Evolutionary conservation across 495 filamentous ascomycete genomes (phyloP).

Genomic region (Neurospora terricola): DNA sequence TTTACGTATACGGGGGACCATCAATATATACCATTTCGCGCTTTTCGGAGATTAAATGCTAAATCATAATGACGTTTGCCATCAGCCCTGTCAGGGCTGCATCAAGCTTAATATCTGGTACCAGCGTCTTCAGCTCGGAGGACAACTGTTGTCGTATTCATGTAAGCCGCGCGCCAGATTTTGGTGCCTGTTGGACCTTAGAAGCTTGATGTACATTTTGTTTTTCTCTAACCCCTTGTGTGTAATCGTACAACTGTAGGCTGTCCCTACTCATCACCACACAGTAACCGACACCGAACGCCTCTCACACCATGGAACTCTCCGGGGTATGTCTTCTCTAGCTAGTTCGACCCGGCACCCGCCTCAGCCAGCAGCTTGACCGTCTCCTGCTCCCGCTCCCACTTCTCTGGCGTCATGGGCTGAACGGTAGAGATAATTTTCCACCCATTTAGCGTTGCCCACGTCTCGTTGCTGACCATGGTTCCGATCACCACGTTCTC

Average conservation of each 20-base stretch:
- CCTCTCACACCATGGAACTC: not conserved
- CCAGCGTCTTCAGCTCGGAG: not conserved
- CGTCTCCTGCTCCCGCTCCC: slow-evolving; percentile 18
- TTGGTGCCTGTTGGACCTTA: not conserved
- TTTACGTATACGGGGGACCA: not conserved
- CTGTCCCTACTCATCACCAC: not conserved
- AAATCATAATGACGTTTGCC: not conserved
- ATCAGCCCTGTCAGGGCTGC: not conserved
- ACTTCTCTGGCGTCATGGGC: slow-evolving; percentile 46
- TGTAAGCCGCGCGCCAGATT: not conserved
- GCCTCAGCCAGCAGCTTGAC: not conserved
- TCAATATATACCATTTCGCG: not conserved
- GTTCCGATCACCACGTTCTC: slow-evolving; percentile 78
- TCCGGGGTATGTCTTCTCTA: not conserved
- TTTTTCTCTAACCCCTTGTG: not conserved
- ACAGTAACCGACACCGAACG: not conserved
- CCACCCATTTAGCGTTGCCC: slow-evolving; percentile 51
- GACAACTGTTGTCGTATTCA: not conserved
- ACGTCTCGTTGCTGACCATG: slow-evolving; percentile 36
- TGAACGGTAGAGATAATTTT: slow-evolving; percentile 62
- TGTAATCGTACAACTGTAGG: not conserved
- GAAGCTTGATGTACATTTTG: not conserved
- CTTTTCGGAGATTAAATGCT: not conserved
- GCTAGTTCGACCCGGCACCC: not conserved
- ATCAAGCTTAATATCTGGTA: not conserved